Percentiles rank a stretch among this genome's conserved stretches.
These are phyloP conservation scores for Tuber umbilicatum DNA, from an alignment of 495 filamentous ascomycete species.

Conservation along the genomic window DNA sequence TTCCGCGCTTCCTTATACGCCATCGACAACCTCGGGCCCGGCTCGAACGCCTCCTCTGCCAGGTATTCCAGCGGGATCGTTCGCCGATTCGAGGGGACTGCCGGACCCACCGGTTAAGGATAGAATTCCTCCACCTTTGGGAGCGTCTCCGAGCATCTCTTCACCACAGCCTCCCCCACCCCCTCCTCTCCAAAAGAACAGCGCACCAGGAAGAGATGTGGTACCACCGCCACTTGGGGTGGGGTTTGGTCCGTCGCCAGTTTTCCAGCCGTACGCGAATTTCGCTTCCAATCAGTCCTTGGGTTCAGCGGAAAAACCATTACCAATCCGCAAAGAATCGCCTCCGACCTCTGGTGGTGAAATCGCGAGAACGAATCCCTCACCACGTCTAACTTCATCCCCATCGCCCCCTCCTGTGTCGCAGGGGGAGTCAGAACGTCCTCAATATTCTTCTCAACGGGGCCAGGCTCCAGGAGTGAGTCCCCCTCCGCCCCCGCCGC, in stretches of 20 bases:
- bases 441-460: not conserved
- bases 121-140: slow-evolving; percentile 9
- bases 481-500: not conserved
- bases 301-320: not conserved
- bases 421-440: not conserved
- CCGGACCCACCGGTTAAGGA: slow-evolving; percentile 24
- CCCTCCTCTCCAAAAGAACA: not conserved
- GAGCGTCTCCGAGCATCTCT: not conserved
- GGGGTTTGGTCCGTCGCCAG: slow-evolving; percentile 11
- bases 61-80: not conserved
- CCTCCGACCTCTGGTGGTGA: not conserved
- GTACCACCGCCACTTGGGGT: slow-evolving; percentile 19
- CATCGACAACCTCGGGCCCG: slow-evolving; percentile 25
- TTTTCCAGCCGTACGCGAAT: not conserved
- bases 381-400: not conserved
- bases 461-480: not conserved
- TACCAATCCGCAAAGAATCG: not conserved
- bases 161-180: slow-evolving; percentile 3
- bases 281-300: not conserved
- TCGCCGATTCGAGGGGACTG: not conserved
- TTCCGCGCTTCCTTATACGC: slow-evolving; percentile 27
- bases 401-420: not conserved
- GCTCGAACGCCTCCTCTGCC: slow-evolving; percentile 13
- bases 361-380: not conserved
- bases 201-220: slow-evolving; percentile 12